Percentiles rank a stretch among this genome's conserved stretches.
These are phyloP conservation scores for Sphaerostilbella broomeana DNA, from an alignment of 2,329 filamentous ascomycete genomes.

Conservation along the genomic window DNA sequence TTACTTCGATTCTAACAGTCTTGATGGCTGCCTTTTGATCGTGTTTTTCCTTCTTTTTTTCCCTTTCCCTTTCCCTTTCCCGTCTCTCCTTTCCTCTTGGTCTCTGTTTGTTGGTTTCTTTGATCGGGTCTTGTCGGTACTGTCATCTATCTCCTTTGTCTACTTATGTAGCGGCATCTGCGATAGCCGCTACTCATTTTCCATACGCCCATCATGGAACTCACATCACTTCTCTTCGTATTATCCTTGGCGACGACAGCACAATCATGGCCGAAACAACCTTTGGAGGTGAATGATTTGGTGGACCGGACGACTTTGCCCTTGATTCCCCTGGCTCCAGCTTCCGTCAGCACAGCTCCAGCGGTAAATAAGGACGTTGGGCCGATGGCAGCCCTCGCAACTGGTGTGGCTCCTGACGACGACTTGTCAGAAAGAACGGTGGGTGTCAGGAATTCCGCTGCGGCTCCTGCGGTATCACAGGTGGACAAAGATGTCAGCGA, in stretches of 20 bases:
- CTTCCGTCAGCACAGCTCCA: conserved; percentile 1
- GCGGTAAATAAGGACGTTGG: background rate
- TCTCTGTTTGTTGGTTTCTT: too few species aligned
- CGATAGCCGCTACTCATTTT: background rate
- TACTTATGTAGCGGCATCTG: background rate
- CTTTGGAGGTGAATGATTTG: conserved; percentile 7
- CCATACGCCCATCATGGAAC: conserved; percentile 10
- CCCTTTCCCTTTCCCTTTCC: conserved; percentile 2
- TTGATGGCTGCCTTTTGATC: conserved; percentile 7
- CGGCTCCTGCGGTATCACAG: too few species aligned
- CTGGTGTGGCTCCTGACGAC: too few species aligned
- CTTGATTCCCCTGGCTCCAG: background rate
- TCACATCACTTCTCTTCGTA: conserved; percentile 6
- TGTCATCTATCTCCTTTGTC: background rate
- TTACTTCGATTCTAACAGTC: background rate
- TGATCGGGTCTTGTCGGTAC: too few species aligned
- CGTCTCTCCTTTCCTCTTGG: too few species aligned
- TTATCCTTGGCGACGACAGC: conserved; percentile 9
- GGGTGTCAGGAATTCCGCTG: background rate
- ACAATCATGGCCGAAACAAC: conserved; percentile 14
- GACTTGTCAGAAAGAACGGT: background rate
- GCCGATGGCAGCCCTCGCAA: too few species aligned
- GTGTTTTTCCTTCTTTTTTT: background rate
- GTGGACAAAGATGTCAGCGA: background rate
- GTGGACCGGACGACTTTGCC: conserved; percentile 9